phyloP scores from a whole-genome alignment of 73 alveolate genomes.

The Paramecium bursaria region DNA sequence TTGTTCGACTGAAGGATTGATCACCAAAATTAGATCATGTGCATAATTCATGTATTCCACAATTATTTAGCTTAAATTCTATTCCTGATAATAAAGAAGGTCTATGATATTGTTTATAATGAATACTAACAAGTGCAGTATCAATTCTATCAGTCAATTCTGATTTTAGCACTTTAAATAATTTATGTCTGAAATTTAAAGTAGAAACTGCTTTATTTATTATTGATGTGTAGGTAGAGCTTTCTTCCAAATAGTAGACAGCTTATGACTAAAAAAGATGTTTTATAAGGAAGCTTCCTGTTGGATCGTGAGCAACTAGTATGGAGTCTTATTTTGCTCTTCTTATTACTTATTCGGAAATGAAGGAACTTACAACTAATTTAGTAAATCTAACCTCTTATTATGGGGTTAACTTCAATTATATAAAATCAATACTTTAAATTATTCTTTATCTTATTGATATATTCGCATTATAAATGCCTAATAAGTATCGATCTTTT shows the following conservation, averaged over 20 bases:
- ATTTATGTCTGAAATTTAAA: background rate
- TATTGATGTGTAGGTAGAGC: background rate
- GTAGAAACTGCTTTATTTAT: background rate
- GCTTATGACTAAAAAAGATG: background rate
- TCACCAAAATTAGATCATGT: constrained; percentile 24
- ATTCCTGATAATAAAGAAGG: background rate
- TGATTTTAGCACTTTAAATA: background rate
- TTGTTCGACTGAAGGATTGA: constrained; percentile 22
- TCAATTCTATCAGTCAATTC: constrained; percentile 27
- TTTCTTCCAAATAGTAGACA: constrained; percentile 6
- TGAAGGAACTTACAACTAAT: constrained; percentile 4
- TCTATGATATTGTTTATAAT: background rate
- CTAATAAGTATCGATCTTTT: no score
- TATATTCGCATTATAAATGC: no score
- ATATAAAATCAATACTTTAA: background rate
- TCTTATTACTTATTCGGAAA: background rate
- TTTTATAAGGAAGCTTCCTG: constrained; percentile 48
- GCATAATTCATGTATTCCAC: constrained; percentile 34
- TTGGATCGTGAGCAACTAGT: constrained; percentile 36
- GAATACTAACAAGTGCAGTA: constrained; percentile 16
- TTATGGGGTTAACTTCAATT: constrained; percentile 4
- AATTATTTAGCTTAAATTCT: background rate
- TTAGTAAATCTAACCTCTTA: constrained; percentile 41
- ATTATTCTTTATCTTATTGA: no score
- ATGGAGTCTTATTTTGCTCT: constrained; percentile 32